A percentile compares a stretch with the other conserved stretches of the same genome.
phyloP scores from a whole-genome alignment of 1,139 yeast genomes.

The Sugiyamaella novakii region DNA sequence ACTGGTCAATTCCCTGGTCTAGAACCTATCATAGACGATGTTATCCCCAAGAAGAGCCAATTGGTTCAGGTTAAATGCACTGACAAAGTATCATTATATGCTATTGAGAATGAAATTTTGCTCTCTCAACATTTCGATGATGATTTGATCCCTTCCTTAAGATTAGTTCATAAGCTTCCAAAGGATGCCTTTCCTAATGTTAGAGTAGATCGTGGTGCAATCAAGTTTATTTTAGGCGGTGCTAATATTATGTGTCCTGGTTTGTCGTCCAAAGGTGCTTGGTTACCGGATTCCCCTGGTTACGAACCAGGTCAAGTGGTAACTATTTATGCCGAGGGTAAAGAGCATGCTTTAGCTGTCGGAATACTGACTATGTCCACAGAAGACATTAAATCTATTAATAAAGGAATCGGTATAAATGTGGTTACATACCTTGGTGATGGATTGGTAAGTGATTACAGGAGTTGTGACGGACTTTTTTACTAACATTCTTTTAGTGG shows the following conservation, averaged over 20 bases:
- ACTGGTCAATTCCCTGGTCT: constrained; percentile 70
- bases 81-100: constrained; percentile 79
- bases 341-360: constrained; percentile 85
- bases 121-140: constrained; percentile 84
- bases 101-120: constrained; percentile 71
- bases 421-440: constrained; percentile 85
- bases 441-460: constrained; percentile 51
- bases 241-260: constrained; percentile 99
- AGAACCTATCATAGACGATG: constrained; percentile 73
- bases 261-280: constrained; percentile 86
- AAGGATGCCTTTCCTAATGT: constrained; percentile 70
- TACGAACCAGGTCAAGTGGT: constrained; percentile 67
- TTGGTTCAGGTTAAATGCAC: constrained; percentile 82
- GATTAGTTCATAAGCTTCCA: constrained; percentile 66
- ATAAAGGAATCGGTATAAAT: constrained; percentile 91
- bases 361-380: constrained; percentile 88
- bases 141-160: constrained; percentile 72
- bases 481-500: constrained; percentile 15
- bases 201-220: constrained; percentile 95
- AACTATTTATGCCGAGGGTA: constrained; percentile 88
- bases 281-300: constrained; percentile 61
- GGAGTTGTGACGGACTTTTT: neutral
- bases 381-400: constrained; percentile 78
- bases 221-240: constrained; percentile 89
- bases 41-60: constrained; percentile 91